Evolutionary conservation across 2,329 filamentous ascomycete genomes (phyloP), one percentile per base, ranked within the genome.

Genomic region (Penicillium sp.): DNA sequence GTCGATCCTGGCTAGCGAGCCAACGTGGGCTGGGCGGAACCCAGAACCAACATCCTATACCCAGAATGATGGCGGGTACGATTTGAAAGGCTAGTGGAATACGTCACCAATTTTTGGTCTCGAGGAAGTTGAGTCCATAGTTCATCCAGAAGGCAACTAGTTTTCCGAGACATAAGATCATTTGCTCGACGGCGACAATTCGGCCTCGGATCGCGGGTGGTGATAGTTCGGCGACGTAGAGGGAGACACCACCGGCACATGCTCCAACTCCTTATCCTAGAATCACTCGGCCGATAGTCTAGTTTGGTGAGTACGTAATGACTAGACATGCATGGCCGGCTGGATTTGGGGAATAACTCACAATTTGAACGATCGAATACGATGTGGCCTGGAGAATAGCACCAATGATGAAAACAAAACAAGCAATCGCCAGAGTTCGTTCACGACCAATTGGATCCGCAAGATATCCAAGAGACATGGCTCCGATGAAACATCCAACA

Each of bases 11-110:
- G 3, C 64, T 64, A 17, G 65, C 67, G 3, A 68, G 50, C 66
- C 67, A 69, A 19, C 67, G 64, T 10, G 67, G 67, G 63, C 66
- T 67, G 3, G 66, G 67, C 10, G 63, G 61, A 4, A 68, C 57
- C 49, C 64, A 65, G 37, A 40, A 40, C 37, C 37, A 40, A 40
- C 37, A 40, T 17, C 37, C 37, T 6, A 40, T n/a, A 2, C 37
- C 37, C 37, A 19, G 37, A 19, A 33, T 28, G 9, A 66, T 49
- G 1, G 65, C 67, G 9, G 67, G 64, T 8, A 69, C 35, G 26
- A 67, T 62, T 10, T 69, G 65, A 30, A 66, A 65, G 2, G 65
- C 67, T 10, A 69, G 47, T 2, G 67, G 62, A 15, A 68, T 68
- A 9, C 67, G 65, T 64, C 67, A 69, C 65, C 65, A 68, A 35